Evolutionary conservation across 768 basidiomycete species (phyloP).

Genomic region (Nevesoporus exiguus): DNA sequence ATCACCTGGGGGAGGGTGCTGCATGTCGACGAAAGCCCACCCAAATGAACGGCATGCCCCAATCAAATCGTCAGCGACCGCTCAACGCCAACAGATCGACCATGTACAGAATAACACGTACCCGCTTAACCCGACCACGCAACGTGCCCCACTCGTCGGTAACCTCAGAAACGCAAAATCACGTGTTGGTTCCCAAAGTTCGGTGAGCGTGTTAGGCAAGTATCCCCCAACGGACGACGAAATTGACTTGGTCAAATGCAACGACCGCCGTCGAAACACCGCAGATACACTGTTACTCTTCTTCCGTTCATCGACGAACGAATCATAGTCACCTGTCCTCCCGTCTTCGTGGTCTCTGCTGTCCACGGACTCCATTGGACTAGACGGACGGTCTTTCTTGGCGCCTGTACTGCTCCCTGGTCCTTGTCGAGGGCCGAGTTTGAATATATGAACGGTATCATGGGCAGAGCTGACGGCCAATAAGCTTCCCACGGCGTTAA

Average conservation of each 20-base stretch:
- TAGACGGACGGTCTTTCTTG: conserved; percentile 40
- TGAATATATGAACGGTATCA: conserved; percentile 96
- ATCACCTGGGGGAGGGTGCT: conserved; percentile 95
- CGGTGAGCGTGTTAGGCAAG: conserved; percentile 84
- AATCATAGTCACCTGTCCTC: conserved; percentile 74
- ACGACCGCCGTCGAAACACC: conserved; percentile 61
- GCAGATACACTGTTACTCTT: conserved; percentile 56
- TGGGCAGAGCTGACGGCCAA: conserved; percentile 89
- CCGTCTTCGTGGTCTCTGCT: conserved; percentile 56
- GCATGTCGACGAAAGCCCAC: background rate
- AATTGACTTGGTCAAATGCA: conserved; percentile 71
- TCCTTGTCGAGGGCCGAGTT: conserved; percentile 53
- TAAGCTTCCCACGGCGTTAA: conserved; percentile 80
- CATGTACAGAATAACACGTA: conserved; percentile 38
- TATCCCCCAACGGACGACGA: conserved; percentile 82
- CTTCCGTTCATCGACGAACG: conserved; percentile 77
- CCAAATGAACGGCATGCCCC: no score
- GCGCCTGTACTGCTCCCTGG: conserved; percentile 10
- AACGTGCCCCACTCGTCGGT: conserved; percentile 73
- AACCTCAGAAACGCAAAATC: conserved; percentile 92
- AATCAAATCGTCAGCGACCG: background rate
- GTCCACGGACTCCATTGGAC: conserved; percentile 65
- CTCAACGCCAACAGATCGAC: background rate
- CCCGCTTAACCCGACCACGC: conserved; percentile 88
- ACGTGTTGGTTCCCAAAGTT: conserved; percentile 94